These are phyloP conservation scores for Haplosporangium sp. DNA, from an alignment of 371 early-diverging fungal genomes.

Conservation along the genomic window DNA sequence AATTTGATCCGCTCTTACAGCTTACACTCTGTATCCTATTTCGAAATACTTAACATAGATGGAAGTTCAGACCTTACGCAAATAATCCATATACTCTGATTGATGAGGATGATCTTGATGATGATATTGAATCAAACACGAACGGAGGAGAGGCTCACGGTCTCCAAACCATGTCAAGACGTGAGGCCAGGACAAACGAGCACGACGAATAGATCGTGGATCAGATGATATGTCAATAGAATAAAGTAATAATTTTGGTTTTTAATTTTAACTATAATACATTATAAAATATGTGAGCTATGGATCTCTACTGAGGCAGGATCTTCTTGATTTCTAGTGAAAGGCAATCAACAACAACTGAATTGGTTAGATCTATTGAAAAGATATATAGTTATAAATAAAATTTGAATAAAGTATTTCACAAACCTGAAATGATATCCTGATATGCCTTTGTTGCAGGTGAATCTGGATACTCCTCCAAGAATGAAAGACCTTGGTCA, in stretches of 20 bases:
- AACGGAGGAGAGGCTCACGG: slow-evolving; percentile 41
- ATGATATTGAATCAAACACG: slow-evolving; percentile 37
- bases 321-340: slow-evolving; percentile 35
- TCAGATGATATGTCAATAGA: neutral
- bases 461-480: slow-evolving; percentile 90
- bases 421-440: slow-evolving; percentile 59
- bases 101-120: slow-evolving; percentile 54
- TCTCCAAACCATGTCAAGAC: slow-evolving; percentile 54
- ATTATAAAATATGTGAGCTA: neutral
- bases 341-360: neutral
- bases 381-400: neutral
- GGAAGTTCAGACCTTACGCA: slow-evolving; percentile 64
- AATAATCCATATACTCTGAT: slow-evolving; percentile 68
- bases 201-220: slow-evolving; percentile 31
- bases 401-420: neutral
- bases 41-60: slow-evolving; percentile 10
- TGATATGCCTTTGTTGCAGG: slow-evolving; percentile 86
- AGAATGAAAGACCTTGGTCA: slow-evolving; percentile 88
- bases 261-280: neutral
- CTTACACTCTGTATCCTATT: neutral
- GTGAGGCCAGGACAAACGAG: slow-evolving; percentile 38
- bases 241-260: neutral
- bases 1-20: neutral
- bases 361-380: neutral
- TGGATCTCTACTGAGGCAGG: slow-evolving; percentile 14